Conservation (phyloP, 2,329 filamentous ascomycete species). For the Botryotinia calthae region DNA sequence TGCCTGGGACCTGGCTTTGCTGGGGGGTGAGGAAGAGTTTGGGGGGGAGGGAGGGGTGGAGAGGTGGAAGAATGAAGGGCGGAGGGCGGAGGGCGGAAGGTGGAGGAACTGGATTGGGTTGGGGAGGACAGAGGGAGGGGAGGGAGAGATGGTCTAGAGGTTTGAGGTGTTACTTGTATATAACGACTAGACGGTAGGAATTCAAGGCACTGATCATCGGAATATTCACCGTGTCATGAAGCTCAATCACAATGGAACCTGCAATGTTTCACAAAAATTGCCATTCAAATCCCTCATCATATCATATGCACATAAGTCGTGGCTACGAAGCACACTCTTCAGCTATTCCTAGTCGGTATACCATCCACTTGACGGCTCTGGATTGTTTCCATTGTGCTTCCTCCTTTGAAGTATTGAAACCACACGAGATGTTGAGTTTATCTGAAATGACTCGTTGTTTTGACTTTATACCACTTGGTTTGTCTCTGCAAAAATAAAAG, state of each 20-base stretch:
- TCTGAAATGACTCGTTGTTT: not conserved
- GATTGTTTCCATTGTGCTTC: not conserved
- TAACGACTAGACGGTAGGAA: too few species aligned
- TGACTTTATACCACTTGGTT: not conserved
- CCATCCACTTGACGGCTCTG: not conserved
- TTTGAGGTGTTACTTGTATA: not conserved
- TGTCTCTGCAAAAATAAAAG: not conserved
- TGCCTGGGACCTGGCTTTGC: constrained; percentile 49
- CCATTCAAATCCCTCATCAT: not conserved
- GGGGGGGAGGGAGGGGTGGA: not conserved
- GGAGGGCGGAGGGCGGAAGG: not conserved
- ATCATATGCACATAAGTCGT: not conserved
- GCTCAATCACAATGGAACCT: not conserved
- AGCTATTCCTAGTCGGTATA: not conserved
- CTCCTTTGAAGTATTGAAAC: not conserved
- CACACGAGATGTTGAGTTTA: not conserved
- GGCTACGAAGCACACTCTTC: not conserved
- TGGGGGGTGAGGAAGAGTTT: constrained; percentile 54
- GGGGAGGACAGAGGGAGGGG: not conserved
- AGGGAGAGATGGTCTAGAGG: not conserved
- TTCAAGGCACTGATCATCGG: not conserved
- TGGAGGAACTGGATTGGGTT: not conserved
- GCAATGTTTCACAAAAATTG: accelerated
- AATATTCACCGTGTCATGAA: not conserved
- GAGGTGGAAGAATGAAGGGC: too few species aligned